A percentile compares a stretch with the other conserved stretches of the same genome.
These are phyloP conservation scores for Collybia mongolica DNA, from an alignment of 768 basidiomycete species.

Conservation along the genomic window DNA sequence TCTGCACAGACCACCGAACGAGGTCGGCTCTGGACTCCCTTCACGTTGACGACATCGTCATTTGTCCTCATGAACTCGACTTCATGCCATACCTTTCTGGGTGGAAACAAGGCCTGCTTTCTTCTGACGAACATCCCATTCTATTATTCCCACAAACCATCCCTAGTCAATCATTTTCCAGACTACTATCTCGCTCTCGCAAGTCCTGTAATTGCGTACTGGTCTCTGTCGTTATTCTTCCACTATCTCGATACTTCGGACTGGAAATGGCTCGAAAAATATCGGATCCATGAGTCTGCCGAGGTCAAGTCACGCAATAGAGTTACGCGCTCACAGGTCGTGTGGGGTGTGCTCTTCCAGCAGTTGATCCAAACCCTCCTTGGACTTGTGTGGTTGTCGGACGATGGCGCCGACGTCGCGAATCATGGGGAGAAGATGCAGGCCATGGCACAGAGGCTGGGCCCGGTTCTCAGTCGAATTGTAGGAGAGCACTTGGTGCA, in stretches of 20 bases:
- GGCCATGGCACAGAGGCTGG: constrained; percentile 37
- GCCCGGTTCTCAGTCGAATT: constrained; percentile 30
- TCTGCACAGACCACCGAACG: neutral
- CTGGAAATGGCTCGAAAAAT: constrained; percentile 77
- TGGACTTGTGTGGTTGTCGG: constrained; percentile 64
- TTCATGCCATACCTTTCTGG: constrained; percentile 27
- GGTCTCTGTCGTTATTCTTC: constrained; percentile 79
- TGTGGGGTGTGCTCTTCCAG: constrained; percentile 82
- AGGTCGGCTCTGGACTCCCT: neutral
- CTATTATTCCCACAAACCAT: constrained; percentile 48
- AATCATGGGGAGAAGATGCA: constrained; percentile 45
- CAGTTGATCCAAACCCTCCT: constrained; percentile 81
- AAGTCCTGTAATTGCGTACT: constrained; percentile 81
- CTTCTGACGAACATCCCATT: constrained; percentile 40
- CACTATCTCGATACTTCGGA: constrained; percentile 75
- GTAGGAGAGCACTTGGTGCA: constrained; percentile 44
- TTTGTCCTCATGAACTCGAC: constrained; percentile 33
- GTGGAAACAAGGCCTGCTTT: constrained; percentile 37
- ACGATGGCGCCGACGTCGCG: constrained; percentile 29
- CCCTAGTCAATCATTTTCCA: constrained; percentile 54
- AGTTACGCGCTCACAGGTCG: constrained; percentile 68
- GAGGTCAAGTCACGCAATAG: constrained; percentile 78
- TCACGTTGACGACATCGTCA: no score
- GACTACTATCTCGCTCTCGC: constrained; percentile 73
- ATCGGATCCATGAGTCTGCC: constrained; percentile 84